Evolutionary conservation across 2,329 filamentous ascomycete genomes (phyloP), one percentile per base, ranked within the genome.

Genomic region (Didymella glomerata): DNA sequence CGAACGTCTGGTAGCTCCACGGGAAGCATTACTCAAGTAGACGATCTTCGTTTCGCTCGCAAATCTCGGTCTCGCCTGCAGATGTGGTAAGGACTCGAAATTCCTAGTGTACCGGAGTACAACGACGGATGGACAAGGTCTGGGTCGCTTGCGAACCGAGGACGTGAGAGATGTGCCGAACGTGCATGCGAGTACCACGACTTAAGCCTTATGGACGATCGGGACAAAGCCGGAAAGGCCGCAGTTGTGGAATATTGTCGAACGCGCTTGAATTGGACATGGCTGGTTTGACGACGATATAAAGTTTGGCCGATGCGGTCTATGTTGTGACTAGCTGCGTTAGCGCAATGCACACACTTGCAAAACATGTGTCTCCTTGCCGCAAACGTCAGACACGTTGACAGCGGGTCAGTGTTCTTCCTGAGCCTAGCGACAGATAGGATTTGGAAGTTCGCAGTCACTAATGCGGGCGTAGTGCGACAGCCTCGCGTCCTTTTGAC

Each of bases 321-420:
- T 48, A 60, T 51, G 41, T 38, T 27, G 36, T 45, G 28, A 51
- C 63, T 64, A 67, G 55, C 24, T 4, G 36, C 30, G n/a, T 61
- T 66, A 64, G 65, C 48, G 61, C 54, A 42, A 50, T 54, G 58
- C 50, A 40, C 48, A 36, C 18, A 24, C 8, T 36, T n/a, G 44
- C 48, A 53, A 53, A 53, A 49, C 49, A 53, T 46, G 45, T 40
- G 55, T 50, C 25, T 46, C 38, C 32, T 50, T 49, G 56, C 50
- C 46, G 40, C 40, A 52, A 54, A 64, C 52, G 62, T 68, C 62
- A 63, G 54, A 65, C 40, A 49, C 48, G 48, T 54, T 69, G 65
- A 70, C 67, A 68, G 65, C 63, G 57, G 62, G 53, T 62, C 57
- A 51, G 60, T 51, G 38, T 51, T 49, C 52, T 61, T 52, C 53